Base-by-base conservation (phyloP, 2,329 filamentous ascomycete species). In the Sporothrix humicola region DNA sequence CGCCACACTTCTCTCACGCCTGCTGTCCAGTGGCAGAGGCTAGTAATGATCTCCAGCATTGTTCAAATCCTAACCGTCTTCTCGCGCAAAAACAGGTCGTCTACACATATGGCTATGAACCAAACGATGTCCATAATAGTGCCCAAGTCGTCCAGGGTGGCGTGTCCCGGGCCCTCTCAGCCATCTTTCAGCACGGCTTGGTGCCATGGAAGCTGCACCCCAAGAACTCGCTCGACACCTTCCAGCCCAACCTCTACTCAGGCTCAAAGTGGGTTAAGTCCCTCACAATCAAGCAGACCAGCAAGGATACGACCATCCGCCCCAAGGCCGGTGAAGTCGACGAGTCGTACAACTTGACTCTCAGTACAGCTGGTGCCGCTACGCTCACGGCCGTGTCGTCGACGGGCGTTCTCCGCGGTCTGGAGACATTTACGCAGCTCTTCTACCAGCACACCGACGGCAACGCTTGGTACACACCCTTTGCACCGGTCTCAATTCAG, bases 191-290 rank as follows among this genome's bases (percentile, higher is more conserved):
- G 37, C 84, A 91, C 74, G 89, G 88, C 77, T 90, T 95, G 75
- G 87, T 93, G 17, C 93, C 93, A 0, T 96, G 93, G 93, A 94
- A 91, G 82, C 88, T 96, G 72, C 87, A 92, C 76, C 85, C 87
- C 31, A 88, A 91, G 48, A 86, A 90, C 77, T 74, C 80, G 69
- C 81, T 86, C 46, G 86, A 87, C 72, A 79, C 87, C 56, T 92
- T 89, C 76, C 92, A 95, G 81, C 93, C 93, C 0, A 80, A 81
- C 9, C 79, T 83, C 8, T 78, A 80, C 26, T 78, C 81, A 37
- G 17, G 78, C 69, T 84, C 86, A 77, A 85, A 80, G 3, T 87
- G 83, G 76, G 84, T 96, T 77, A 86, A 82, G 59, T 84, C 83
- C n/a, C 84, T 96, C 63, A 80, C 83, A 20, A 89, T 96, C 76